Base-by-base conservation (phyloP, 2,329 filamentous ascomycete genomes). In the Exophiala bonariae region DNA sequence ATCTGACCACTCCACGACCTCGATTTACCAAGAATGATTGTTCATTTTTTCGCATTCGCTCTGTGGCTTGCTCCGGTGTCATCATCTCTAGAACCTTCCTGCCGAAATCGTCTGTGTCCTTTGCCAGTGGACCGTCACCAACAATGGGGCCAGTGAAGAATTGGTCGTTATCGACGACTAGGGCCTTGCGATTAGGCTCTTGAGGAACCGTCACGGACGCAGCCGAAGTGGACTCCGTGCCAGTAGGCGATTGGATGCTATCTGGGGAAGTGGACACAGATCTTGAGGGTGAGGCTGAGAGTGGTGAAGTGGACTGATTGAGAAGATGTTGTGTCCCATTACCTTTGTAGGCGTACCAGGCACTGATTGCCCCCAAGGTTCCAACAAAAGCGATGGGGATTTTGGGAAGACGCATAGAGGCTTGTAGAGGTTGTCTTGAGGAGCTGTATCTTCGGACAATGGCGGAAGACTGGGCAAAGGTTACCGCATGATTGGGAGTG, bases 71-170 rank as follows among this genome's bases (percentile, higher is more conserved):
- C 49, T 96, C 92, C 1, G 92, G 87, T 9, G 88, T 95, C 69
- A 99, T 76, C 92, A 99, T 99, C 74, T 96, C 92, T 50, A 99
- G 76, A 26, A 96, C 86, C 63, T 87, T 89, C 56, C 86, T 82
- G 22, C 90, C 89, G 66, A 86, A 86, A 64, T 89, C 86, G 70
- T 91, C 87, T 3, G 86, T 89, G 60, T 87, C 81, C 72, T 99
- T 99, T 36, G 87, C 87, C 50, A 99, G 82, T 16, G 92, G 90
- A 5, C 84, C 87, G 61, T 95, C 87, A 49, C 87, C 89, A 14
- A 89, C 83, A 54, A 96, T 85, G 7, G 88, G 87, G 18, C 88
- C 87, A 9, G 92, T 93, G 63, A 91, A 92, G 40, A 99, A 81
- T 66, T 95, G 85, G 64, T 95, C 89, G 62, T 91, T 86, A 51